Percentiles rank a stretch among this genome's conserved stretches.
phyloP scores from a whole-genome alignment of 2,329 filamentous ascomycete genomes.

The Claviceps digitariae region DNA sequence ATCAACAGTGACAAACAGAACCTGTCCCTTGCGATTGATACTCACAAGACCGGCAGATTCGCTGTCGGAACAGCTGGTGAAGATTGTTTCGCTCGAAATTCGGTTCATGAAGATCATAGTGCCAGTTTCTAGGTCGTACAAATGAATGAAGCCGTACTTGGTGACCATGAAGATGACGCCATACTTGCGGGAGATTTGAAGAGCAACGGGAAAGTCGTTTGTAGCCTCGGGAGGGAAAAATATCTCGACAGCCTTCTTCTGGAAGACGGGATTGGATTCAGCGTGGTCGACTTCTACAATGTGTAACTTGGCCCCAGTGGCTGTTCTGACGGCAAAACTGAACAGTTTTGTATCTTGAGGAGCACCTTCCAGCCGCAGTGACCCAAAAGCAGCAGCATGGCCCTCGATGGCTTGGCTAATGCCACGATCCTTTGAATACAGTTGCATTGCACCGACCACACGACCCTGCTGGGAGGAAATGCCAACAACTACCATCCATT shows the following conservation, averaged over 20 bases:
- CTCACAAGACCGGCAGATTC: slow-evolving; percentile 81
- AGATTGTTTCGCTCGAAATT: slow-evolving; percentile 98
- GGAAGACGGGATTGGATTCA: slow-evolving; percentile 74
- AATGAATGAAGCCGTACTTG: slow-evolving; percentile 97
- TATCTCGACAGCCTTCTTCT: slow-evolving; percentile 93
- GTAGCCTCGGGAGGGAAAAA: slow-evolving; percentile 93
- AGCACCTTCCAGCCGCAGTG: slow-evolving; percentile 75
- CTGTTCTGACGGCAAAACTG: slow-evolving; percentile 85
- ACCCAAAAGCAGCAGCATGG: slow-evolving; percentile 89
- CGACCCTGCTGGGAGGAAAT: slow-evolving; percentile 89
- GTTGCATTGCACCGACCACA: slow-evolving; percentile 90
- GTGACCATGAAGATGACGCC: slow-evolving; percentile 95
- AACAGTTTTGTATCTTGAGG: slow-evolving; percentile 89
- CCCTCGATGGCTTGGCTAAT: slow-evolving; percentile 98
- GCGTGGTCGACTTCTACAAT: slow-evolving; percentile 95
- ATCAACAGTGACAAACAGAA: slow-evolving; percentile 85
- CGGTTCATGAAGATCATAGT: slow-evolving; percentile 99
- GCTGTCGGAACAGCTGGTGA: slow-evolving; percentile 76
- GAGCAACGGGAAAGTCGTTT: slow-evolving; percentile 95
- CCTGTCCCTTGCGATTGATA: slow-evolving; percentile 95
- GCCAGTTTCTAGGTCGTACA: slow-evolving; percentile 93
- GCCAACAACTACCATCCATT: slow-evolving; percentile 97
- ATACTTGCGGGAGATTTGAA: slow-evolving; percentile 95
- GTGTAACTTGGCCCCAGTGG: slow-evolving; percentile 85
- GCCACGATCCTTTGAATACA: slow-evolving; percentile 89